phyloP scores from a whole-genome alignment of 345 rosid species.

The Erysimum cheiranthoides region DNA sequence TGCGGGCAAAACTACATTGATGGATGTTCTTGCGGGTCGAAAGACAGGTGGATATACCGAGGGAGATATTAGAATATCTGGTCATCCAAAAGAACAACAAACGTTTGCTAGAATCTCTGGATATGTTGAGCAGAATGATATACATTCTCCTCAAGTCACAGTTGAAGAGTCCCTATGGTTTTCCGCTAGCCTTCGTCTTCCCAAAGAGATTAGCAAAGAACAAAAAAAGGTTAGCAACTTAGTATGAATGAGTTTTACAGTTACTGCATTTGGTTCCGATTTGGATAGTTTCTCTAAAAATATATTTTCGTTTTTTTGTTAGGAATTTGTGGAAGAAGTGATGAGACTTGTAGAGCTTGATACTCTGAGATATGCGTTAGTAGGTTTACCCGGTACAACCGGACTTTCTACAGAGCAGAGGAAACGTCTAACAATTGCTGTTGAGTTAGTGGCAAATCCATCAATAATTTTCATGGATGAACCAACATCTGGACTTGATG shows the following conservation, averaged over 20 bases:
- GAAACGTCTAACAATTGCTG: conserved; percentile 91
- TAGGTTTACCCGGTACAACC: conserved; percentile 83
- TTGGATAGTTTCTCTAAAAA: conserved; percentile 15
- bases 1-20: conserved; percentile 94
- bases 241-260: neutral
- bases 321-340: conserved; percentile 97
- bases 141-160: conserved; percentile 97
- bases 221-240: conserved; percentile 53
- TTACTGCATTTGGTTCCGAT: conserved; percentile 15
- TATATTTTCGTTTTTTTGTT: conserved; percentile 17
- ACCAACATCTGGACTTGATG: conserved; percentile 97
- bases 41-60: conserved; percentile 93
- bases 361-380: conserved; percentile 68
- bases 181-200: conserved; percentile 84
- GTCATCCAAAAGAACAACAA: conserved; percentile 73
- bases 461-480: conserved; percentile 96
- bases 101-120: conserved; percentile 96
- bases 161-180: conserved; percentile 92
- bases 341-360: conserved; percentile 92
- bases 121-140: conserved; percentile 95
- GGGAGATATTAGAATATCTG: conserved; percentile 85
- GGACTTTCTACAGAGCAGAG: conserved; percentile 96
- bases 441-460: conserved; percentile 96
- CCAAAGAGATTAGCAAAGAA: conserved; percentile 72
- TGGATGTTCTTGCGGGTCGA: conserved; percentile 98